Percentiles rank a stretch among this genome's conserved stretches.
These are phyloP conservation scores for Aspergillus egyptiacus DNA, from an alignment of 495 filamentous ascomycete genomes.

Conservation along the genomic window DNA sequence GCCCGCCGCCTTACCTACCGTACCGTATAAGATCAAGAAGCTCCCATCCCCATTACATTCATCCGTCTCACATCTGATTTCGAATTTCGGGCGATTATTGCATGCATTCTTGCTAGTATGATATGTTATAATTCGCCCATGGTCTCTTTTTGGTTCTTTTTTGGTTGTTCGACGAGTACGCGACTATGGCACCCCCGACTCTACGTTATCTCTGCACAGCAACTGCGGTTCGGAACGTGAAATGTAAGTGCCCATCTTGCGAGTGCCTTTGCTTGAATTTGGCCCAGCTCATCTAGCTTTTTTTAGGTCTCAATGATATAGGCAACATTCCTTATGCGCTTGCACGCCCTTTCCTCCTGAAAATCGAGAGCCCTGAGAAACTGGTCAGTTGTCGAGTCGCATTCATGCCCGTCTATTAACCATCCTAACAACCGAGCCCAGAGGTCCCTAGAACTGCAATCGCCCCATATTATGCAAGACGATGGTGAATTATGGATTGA, in stretches of 20 bases:
- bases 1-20: constrained; percentile 6
- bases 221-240: constrained; percentile 43
- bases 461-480: constrained; percentile 56
- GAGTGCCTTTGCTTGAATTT: no score
- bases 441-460: constrained; percentile 55
- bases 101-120: constrained; percentile 8
- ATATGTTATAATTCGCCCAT: constrained; percentile 17
- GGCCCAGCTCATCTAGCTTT: no score
- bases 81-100: not conserved
- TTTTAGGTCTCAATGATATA: constrained; percentile 52
- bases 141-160: constrained; percentile 17
- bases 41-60: not conserved
- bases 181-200: constrained; percentile 39
- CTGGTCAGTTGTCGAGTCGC: constrained; percentile 40
- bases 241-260: constrained; percentile 37
- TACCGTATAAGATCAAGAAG: no score
- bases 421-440: constrained; percentile 16
- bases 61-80: not conserved
- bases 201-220: constrained; percentile 38
- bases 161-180: constrained; percentile 8
- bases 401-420: not conserved
- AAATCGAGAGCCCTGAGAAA: constrained; percentile 60
- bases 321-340: constrained; percentile 59
- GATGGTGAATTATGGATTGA: constrained; percentile 60
- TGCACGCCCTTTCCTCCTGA: constrained; percentile 53